phyloP scores from a whole-genome alignment of 805 yeast genomes.

The Starmerella gropengiesseri region DNA sequence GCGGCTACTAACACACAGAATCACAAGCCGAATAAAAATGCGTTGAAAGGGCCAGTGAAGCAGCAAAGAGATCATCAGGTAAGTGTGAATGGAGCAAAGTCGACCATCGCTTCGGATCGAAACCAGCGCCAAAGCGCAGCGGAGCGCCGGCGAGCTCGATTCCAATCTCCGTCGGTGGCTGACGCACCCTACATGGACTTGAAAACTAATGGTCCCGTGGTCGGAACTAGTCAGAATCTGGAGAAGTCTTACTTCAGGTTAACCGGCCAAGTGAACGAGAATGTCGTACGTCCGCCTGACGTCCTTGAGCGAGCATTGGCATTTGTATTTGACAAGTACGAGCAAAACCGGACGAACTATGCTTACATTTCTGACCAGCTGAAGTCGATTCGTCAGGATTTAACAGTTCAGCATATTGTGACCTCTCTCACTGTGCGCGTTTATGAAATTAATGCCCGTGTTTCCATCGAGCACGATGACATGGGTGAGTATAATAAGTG shows the following conservation, averaged over 20 bases:
- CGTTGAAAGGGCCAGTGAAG: too few species aligned
- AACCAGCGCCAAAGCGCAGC: background rate
- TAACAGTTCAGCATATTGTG: constrained; percentile 81
- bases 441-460: constrained; percentile 74
- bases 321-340: constrained; percentile 44
- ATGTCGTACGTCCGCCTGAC: constrained; percentile 60
- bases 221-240: constrained; percentile 55
- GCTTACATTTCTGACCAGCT: constrained; percentile 78
- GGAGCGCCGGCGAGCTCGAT: constrained; percentile 1
- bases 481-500: constrained; percentile 94
- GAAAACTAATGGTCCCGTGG: constrained; percentile 27
- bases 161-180: background rate
- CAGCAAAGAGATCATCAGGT: background rate
- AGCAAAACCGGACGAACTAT: constrained; percentile 43
- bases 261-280: constrained; percentile 87
- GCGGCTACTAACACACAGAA: too few species aligned
- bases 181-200: constrained; percentile 14
- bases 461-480: constrained; percentile 76
- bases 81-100: background rate
- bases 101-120: too few species aligned
- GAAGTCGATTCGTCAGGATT: constrained; percentile 84
- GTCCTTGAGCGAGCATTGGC: constrained; percentile 50
- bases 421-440: constrained; percentile 65
- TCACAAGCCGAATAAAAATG: too few species aligned
- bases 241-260: constrained; percentile 75